Evolutionary conservation across 2,329 filamentous ascomycete species (phyloP), one percentile per base, ranked within the genome.

Genomic region (Neofusicoccum cordaticola): DNA sequence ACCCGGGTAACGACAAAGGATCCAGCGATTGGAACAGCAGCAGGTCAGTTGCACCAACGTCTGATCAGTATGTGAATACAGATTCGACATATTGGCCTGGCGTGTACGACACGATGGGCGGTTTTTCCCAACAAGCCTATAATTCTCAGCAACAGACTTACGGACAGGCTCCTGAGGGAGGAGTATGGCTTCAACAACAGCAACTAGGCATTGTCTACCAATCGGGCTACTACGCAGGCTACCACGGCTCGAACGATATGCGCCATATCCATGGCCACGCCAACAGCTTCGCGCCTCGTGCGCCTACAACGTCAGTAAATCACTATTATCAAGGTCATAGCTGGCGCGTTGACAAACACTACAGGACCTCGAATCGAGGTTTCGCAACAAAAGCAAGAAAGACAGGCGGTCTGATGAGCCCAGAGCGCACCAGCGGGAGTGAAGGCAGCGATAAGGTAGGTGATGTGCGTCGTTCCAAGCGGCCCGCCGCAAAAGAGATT

Each of bases 291-390:
- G 34, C 58, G 17, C 58, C 58, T n/a, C 15, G 9, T 9, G 15
- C 17, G 35, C 50, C 64, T 41, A 31, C 51, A 15, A 19, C 19
- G 45, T 66, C 60, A 48, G 51, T 66, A 35, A 37, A 42, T 11
- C 35, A 42, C 19, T 35, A 31, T 19, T 51, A 62, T 45, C 35
- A 44, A 6, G 60, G 45, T n/a, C 51, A 63, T n/a, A 65, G 22
- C 19, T 63, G 48, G 48, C 64, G 51, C 44, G 45, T 63, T 64
- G 42, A 66, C 51, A 66, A 66, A 35, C 15, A 48, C 17, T 31
- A 50, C 45, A 66, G 64, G 42, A 27, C 42, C 35, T 34, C 50
- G 9, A 63, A 9, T 13, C 51, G 48, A 2, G 51, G 61, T 4
- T 31, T 44, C 22, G 27, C 48, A 15, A 56, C 61, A n/a, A 63